Base-by-base conservation (phyloP, 2,329 filamentous ascomycete genomes). In the Botrytis medusae region DNA sequence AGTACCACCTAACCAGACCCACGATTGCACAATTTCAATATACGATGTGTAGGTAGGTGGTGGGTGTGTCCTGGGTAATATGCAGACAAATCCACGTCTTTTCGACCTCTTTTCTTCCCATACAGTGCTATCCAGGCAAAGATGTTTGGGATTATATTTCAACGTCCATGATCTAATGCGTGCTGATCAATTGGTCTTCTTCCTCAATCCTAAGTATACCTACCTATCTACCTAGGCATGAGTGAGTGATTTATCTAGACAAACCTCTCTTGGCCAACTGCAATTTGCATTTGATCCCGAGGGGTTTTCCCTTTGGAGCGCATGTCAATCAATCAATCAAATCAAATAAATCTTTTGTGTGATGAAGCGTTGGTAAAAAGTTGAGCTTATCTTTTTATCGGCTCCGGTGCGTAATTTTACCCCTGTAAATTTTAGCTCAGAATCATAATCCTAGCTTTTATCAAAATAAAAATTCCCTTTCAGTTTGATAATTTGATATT, bases 391-490 rank as follows among this genome's bases (percentile, higher is more conserved):
- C 69, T 68, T 67, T 54, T 29, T 67, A 67, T 67, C 64, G 64
- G 46, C 64, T 57, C 48, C 61, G 61, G 18, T 46, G 61, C 61
- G 48, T 42, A 54, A 68, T 68, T 40, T 69, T 46, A 72, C 46
- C 71, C 70, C 20, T 72, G 61, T 7, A 37, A 4, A 60, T 44
- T 63, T 70, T 73, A 70, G 64, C 65, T 69, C 25, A 10, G 25
- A 29, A 46, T 34, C n/a, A 8, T n/a, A 25, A 62, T 70, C 59
- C 64, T 72, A 61, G 57, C 64, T 48, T 70, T 54, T 65, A 73
- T 70, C 65, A 73, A 70, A 72, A 62, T 60, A 72, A 73, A 73
- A 70, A 60, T 73, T 73, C 71, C 51, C 65, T 51, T 44, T 48
- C 14, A n/a, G 25, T 46, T 25, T 32, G 46, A 37, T 40, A 44